Evolutionary conservation across 2,329 filamentous ascomycete genomes (phyloP).

Genomic region (Dothideomycetes sp.): DNA sequence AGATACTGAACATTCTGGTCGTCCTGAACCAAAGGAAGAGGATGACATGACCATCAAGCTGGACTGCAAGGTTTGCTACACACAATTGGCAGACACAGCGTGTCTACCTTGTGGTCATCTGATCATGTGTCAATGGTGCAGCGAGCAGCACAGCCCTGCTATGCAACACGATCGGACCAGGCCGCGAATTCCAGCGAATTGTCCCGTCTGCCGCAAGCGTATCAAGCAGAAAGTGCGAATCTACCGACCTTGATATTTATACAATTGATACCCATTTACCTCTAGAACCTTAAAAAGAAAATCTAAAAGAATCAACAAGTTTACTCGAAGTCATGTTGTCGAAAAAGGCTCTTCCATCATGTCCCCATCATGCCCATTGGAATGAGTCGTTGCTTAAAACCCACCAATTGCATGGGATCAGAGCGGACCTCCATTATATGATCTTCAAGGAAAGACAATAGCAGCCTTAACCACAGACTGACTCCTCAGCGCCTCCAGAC

Average conservation of each 20-base stretch:
- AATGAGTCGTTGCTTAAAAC: too few species aligned
- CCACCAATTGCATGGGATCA: too few species aligned
- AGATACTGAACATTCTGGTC: conserved; percentile 32
- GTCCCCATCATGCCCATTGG: background rate
- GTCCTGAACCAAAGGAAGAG: conserved; percentile 37
- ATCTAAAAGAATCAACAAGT: too few species aligned
- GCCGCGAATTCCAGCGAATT: conserved; percentile 27
- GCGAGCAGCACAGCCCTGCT: conserved; percentile 37
- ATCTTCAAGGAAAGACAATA: conserved; percentile 28
- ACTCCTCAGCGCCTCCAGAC: conserved; percentile 58
- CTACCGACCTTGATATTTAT: conserved; percentile 2
- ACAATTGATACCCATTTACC: too few species aligned
- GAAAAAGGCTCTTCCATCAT: background rate
- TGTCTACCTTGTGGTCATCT: conserved; percentile 44
- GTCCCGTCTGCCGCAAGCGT: conserved; percentile 35
- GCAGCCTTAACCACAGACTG: conserved; percentile 66
- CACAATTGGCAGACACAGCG: conserved; percentile 40
- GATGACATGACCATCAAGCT: conserved; percentile 39
- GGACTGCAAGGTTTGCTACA: conserved; percentile 43
- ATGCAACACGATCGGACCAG: conserved; percentile 28
- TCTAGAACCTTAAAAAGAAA: too few species aligned
- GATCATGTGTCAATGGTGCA: conserved; percentile 45
- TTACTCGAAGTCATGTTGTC: too few species aligned
- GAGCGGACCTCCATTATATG: too few species aligned
- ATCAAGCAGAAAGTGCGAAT: conserved; percentile 32